Evolutionary conservation across 2,329 filamentous ascomycete species (phyloP).

Genomic region (Colletotrichum cereale): DNA sequence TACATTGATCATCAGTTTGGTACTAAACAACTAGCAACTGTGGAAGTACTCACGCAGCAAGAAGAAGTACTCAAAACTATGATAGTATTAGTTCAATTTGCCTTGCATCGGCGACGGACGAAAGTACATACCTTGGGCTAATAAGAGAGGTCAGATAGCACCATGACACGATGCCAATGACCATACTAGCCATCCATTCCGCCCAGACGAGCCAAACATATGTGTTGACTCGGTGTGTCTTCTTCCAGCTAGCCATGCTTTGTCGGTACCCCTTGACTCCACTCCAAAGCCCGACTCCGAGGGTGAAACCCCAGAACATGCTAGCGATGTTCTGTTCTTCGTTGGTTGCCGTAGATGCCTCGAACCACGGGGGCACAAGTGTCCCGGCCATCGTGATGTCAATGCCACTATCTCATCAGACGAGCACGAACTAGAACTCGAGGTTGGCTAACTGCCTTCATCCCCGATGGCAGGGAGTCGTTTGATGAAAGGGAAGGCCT

Average conservation of each 20-base stretch:
- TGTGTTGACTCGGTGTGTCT: conserved; percentile 49
- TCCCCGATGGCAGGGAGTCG: neutral
- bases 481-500: neutral
- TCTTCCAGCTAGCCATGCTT: conserved; percentile 48
- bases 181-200: conserved; percentile 51
- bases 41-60: conserved; percentile 22
- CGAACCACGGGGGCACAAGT: conserved; percentile 35
- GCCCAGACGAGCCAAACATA: conserved; percentile 58
- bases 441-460: conserved; percentile 11
- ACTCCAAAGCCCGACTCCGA: conserved; percentile 52
- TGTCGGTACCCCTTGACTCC: conserved; percentile 52
- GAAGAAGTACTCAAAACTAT: conserved; percentile 33
- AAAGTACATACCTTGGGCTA: conserved; percentile 44
- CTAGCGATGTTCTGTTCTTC: conserved; percentile 52
- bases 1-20: neutral
- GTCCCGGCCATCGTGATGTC: conserved; percentile 27
- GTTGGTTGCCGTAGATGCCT: conserved; percentile 31
- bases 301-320: conserved; percentile 53
- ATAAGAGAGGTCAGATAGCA: conserved; percentile 51
- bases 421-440: neutral
- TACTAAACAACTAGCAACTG: too few relatives aligned
- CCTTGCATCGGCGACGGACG: too few relatives aligned
- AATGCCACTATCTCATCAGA: neutral
- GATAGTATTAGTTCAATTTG: neutral
- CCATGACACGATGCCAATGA: conserved; percentile 53